Conservation (phyloP, 2,329 filamentous ascomycete genomes). For the Emmonsiellopsis sp. region DNA sequence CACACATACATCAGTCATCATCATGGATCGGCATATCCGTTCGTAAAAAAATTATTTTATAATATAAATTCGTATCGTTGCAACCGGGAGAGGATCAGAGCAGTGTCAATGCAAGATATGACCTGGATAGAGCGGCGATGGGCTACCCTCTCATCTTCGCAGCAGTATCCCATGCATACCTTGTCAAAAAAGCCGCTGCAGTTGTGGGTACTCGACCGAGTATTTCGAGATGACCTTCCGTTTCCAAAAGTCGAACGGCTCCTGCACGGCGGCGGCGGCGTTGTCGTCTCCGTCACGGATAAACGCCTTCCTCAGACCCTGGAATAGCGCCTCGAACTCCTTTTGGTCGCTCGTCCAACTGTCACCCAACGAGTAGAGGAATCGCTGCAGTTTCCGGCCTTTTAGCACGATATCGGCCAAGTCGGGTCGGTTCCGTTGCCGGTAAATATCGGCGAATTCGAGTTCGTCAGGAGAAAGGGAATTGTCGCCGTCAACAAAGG, state of each 20-base stretch:
- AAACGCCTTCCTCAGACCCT: slow-evolving; percentile 1
- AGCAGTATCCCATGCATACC: too few relatives aligned
- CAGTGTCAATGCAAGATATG: too few relatives aligned
- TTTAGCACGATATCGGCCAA: not conserved
- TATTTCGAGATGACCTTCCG: not conserved
- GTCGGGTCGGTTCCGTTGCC: not conserved
- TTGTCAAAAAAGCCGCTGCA: slow-evolving; percentile 1
- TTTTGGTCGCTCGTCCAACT: slow-evolving; percentile 1
- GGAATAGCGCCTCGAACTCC: slow-evolving; percentile 1
- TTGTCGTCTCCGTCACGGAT: not conserved
- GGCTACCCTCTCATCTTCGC: too few relatives aligned
- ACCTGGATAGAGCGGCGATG: too few relatives aligned
- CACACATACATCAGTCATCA: too few relatives aligned
- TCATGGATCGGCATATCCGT: too few relatives aligned
- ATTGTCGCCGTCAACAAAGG: slow-evolving; percentile 1
- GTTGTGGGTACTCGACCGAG: slow-evolving; percentile 1
- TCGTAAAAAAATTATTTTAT: too few relatives aligned
- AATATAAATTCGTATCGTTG: too few relatives aligned
- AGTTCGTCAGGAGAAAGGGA: not conserved
- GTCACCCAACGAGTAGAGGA: slow-evolving; percentile 1
- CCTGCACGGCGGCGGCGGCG: not conserved
- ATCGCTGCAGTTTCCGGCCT: slow-evolving; percentile 1
- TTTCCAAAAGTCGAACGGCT: slow-evolving; percentile 3
- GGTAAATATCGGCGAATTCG: slow-evolving; percentile 1
- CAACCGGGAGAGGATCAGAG: too few relatives aligned